phyloP scores from a whole-genome alignment of 2,329 filamentous ascomycete species.

The Cercospora citrullina region DNA sequence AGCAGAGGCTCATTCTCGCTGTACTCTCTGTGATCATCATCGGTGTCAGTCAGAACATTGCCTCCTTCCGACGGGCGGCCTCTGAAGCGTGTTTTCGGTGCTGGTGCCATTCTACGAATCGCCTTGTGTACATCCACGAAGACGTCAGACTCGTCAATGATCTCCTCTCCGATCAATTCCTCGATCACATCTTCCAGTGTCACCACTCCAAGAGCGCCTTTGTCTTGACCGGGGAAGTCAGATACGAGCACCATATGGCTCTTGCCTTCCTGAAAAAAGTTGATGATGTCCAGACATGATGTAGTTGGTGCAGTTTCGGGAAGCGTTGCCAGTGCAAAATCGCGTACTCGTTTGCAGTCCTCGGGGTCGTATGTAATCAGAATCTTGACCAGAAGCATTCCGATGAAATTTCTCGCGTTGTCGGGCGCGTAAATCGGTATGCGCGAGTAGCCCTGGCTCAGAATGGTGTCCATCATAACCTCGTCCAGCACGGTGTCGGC shows the following conservation, averaged over 20 bases:
- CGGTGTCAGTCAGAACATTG: conserved; percentile 25
- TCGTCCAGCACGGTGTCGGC: conserved; percentile 92
- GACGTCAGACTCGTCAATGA: conserved; percentile 97
- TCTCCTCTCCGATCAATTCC: conserved; percentile 98
- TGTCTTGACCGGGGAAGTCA: conserved; percentile 83
- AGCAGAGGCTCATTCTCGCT: conserved; percentile 37
- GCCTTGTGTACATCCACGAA: conserved; percentile 98
- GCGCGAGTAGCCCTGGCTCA: conserved; percentile 90
- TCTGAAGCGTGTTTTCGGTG: conserved; percentile 63
- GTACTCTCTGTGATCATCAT: conserved; percentile 25
- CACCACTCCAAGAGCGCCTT: conserved; percentile 87
- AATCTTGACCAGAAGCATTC: conserved; percentile 98
- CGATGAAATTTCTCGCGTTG: conserved; percentile 84
- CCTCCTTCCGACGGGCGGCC: conserved; percentile 13
- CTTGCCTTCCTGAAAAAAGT: conserved; percentile 99
- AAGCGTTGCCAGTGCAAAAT: conserved; percentile 89
- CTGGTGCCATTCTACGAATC: conserved; percentile 82
- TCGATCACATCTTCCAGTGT: conserved; percentile 98
- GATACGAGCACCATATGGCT: conserved; percentile 98
- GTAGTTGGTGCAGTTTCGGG: conserved; percentile 94
- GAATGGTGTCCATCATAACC: conserved; percentile 87
- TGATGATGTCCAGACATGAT: conserved; percentile 96
- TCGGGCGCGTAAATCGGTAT: conserved; percentile 91
- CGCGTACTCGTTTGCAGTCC: conserved; percentile 79
- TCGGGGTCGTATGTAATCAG: conserved; percentile 98